Conservation (phyloP, 2,329 filamentous ascomycete genomes). For the Trichoderma cornu-damae region DNA sequence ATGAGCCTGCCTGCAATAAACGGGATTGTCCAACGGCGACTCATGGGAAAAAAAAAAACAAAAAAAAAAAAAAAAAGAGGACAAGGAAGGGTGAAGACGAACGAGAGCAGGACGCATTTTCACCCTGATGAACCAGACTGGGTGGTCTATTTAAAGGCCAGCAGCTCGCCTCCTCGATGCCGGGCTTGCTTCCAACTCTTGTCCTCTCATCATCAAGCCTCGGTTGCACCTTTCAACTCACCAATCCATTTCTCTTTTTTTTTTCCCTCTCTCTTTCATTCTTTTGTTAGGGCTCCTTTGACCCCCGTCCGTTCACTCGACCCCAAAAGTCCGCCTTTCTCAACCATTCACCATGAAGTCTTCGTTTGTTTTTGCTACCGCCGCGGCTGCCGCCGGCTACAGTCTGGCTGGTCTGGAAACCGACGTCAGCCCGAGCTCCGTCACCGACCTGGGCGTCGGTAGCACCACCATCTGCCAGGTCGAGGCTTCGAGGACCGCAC, state of each 20-base stretch:
- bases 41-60: too few species aligned
- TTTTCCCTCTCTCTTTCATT: too few species aligned
- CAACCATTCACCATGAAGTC: conserved; percentile 27
- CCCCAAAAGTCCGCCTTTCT: conserved; percentile 2
- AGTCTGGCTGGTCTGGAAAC: conserved; percentile 11
- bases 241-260: too few species aligned
- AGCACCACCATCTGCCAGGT: conserved; percentile 44
- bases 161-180: conserved; percentile 15
- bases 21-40: background rate
- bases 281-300: conserved; percentile 19
- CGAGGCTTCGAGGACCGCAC: conserved; percentile 25
- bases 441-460: conserved; percentile 21
- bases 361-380: conserved; percentile 23
- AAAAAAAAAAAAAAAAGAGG: too few species aligned
- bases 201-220: conserved; percentile 19
- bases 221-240: conserved; percentile 8
- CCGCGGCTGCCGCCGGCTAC: conserved; percentile 19
- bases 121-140: background rate
- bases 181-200: background rate
- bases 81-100: background rate
- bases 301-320: conserved; percentile 25
- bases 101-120: background rate
- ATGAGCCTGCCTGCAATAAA: background rate
- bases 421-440: background rate
- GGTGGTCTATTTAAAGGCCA: conserved; percentile 23